Conservation (phyloP, 192 early-diverging fungal genomes). For the Ambispora gerdemannii region DNA sequence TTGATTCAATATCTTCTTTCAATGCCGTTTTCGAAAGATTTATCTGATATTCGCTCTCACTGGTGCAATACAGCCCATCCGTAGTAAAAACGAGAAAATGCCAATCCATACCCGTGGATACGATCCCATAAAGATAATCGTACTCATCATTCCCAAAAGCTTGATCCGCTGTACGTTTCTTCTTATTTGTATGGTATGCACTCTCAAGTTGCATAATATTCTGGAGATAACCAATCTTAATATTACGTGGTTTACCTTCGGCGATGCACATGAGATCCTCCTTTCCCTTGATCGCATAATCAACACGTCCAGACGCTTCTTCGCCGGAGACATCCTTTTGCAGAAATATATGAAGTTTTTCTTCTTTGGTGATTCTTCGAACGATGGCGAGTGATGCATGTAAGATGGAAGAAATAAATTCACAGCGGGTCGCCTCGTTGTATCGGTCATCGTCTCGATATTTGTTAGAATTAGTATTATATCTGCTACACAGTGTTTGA, state of each 20-base stretch:
- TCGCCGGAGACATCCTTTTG: too few relatives aligned
- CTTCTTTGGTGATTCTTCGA: background rate
- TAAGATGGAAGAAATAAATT: constrained; percentile 12
- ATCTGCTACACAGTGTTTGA: background rate
- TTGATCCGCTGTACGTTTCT: background rate
- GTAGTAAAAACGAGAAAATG: background rate
- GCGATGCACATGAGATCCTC: too few relatives aligned
- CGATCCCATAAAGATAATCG: constrained; percentile 5
- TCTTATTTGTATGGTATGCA: constrained; percentile 9
- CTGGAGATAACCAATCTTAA: background rate
- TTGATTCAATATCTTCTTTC: background rate
- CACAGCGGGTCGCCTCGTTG: background rate
- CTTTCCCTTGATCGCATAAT: background rate
- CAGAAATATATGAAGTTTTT: background rate
- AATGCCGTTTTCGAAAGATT: background rate
- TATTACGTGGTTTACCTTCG: background rate
- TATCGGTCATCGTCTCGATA: background rate
- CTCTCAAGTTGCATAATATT: background rate
- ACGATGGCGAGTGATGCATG: background rate
- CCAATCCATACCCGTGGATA: constrained; percentile 1
- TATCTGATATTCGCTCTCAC: background rate
- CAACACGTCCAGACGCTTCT: too few relatives aligned
- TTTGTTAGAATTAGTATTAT: background rate
- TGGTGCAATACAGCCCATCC: background rate
- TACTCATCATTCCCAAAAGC: background rate